Evolutionary conservation across 768 basidiomycete genomes (phyloP).

Genomic region (Bullera alba): DNA sequence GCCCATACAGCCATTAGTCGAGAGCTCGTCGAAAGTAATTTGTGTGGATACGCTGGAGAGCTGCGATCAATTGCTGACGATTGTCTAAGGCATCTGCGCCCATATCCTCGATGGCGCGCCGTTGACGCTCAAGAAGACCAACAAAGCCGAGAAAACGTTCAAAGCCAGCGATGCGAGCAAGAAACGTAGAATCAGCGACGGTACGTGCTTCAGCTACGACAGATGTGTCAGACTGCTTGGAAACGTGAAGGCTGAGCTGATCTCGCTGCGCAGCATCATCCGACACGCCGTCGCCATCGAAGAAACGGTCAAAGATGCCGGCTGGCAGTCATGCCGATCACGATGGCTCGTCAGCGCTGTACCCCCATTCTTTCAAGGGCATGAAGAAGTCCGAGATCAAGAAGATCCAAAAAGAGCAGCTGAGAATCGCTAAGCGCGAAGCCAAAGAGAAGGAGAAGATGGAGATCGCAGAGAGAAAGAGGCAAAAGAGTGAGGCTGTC

Average conservation of each 20-base stretch:
- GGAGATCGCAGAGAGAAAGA: conserved; percentile 50
- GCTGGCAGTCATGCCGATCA: conserved; percentile 5
- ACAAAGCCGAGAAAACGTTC: conserved; percentile 54
- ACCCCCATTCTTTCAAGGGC: conserved; percentile 11
- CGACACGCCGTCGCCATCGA: conserved; percentile 8
- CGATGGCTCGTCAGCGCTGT: conserved; percentile 6
- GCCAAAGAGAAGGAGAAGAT: conserved; percentile 67
- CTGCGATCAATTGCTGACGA: not conserved
- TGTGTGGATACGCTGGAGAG: not conserved
- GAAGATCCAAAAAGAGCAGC: conserved; percentile 64
- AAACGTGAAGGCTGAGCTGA: not conserved
- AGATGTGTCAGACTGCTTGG: not conserved
- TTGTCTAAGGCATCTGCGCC: conserved; percentile 24
- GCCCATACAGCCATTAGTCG: too few species aligned
- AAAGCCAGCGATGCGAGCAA: conserved; percentile 52
- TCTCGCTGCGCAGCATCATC: not conserved
- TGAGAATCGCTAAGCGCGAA: conserved; percentile 57
- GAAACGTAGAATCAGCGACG: conserved; percentile 31
- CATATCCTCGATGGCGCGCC: conserved; percentile 33
- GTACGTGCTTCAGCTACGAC: conserved; percentile 11
- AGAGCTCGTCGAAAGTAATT: not conserved
- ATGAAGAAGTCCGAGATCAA: conserved; percentile 55
- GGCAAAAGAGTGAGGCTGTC: conserved; percentile 54
- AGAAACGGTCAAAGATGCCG: conserved; percentile 47
- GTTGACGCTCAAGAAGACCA: conserved; percentile 34